Percentiles rank a stretch among this genome's conserved stretches.
These are phyloP conservation scores for Globisporangium takayamanum DNA, from an alignment of 352 stramenopile species.

Conservation along the genomic window DNA sequence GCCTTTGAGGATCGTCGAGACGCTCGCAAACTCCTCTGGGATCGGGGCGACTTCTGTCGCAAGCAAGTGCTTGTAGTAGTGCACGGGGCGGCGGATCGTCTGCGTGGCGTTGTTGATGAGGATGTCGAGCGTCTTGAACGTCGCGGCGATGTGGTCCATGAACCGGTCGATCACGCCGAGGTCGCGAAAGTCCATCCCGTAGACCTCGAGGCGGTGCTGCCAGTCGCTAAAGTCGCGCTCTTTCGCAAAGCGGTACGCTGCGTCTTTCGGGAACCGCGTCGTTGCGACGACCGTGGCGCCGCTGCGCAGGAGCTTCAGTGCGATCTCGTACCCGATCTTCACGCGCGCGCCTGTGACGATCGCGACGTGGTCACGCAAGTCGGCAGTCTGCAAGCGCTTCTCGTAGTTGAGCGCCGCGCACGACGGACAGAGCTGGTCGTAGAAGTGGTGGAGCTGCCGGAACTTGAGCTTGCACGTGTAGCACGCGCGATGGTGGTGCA, in stretches of 20 bases:
- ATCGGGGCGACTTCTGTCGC: constrained; percentile 59
- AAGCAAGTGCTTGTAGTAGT: constrained; percentile 90
- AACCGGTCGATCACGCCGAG: constrained; percentile 91
- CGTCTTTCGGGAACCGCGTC: constrained; percentile 92
- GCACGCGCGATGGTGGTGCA: constrained; percentile 90
- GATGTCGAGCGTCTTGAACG: constrained; percentile 84
- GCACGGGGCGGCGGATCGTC: constrained; percentile 89
- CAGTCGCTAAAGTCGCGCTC: constrained; percentile 81
- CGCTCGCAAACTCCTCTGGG: constrained; percentile 35
- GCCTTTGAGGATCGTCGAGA: constrained; percentile 40
- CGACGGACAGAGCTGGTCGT: constrained; percentile 90
- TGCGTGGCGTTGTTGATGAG: constrained; percentile 97
- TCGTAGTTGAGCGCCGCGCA: constrained; percentile 92
- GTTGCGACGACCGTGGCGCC: constrained; percentile 88
- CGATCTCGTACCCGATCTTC: constrained; percentile 95
- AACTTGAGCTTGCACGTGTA: constrained; percentile 94
- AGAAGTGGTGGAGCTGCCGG: constrained; percentile 91
- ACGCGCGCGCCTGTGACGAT: constrained; percentile 91
- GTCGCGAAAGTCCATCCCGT: constrained; percentile 93
- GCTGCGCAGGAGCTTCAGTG: constrained; percentile 88
- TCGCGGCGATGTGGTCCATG: constrained; percentile 78
- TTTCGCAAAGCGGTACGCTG: constrained; percentile 77
- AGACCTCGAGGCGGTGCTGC: constrained; percentile 85
- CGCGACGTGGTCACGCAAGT: constrained; percentile 76
- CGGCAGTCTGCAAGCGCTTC: constrained; percentile 87